Percentiles rank a stretch among this genome's conserved stretches.
Conservation (phyloP, 78 protist species). For the Pigoraptor vietnamica region DNA sequence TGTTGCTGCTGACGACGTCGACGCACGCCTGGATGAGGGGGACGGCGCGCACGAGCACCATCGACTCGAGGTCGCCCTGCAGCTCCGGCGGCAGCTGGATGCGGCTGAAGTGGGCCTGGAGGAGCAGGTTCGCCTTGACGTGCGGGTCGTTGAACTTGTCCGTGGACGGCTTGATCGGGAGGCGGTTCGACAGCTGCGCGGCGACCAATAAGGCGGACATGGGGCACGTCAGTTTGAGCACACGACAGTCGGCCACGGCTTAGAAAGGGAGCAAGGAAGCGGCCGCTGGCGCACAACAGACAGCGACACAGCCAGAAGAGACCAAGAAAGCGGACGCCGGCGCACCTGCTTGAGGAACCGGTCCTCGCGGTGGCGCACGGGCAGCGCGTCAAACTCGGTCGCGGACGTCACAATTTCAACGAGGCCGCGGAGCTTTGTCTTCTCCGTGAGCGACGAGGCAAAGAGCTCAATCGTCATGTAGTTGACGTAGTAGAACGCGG, state of each 20-base stretch:
- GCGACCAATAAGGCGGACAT: too few relatives aligned
- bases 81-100: conserved; percentile 42
- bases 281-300: neutral
- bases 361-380: conserved; percentile 89
- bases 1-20: conserved; percentile 72
- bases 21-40: conserved; percentile 79
- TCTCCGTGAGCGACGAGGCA: conserved; percentile 47
- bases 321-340: too few relatives aligned
- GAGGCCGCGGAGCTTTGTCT: conserved; percentile 67
- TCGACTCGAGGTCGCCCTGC: conserved; percentile 22
- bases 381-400: conserved; percentile 77
- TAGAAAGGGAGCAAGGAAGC: too few relatives aligned
- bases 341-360: conserved; percentile 27
- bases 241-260: too few relatives aligned
- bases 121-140: conserved; percentile 76
- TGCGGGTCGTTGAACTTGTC: conserved; percentile 57
- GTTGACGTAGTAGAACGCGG: conserved; percentile 89
- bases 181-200: conserved; percentile 51
- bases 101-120: conserved; percentile 81
- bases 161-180: conserved; percentile 58
- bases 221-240: too few relatives aligned
- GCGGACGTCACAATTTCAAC: conserved; percentile 77
- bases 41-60: neutral
- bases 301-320: neutral
- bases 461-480: conserved; percentile 85